These are phyloP conservation scores for Ogataea polymorpha DNA, from an alignment of 805 yeast species.

Conservation along the genomic window DNA sequence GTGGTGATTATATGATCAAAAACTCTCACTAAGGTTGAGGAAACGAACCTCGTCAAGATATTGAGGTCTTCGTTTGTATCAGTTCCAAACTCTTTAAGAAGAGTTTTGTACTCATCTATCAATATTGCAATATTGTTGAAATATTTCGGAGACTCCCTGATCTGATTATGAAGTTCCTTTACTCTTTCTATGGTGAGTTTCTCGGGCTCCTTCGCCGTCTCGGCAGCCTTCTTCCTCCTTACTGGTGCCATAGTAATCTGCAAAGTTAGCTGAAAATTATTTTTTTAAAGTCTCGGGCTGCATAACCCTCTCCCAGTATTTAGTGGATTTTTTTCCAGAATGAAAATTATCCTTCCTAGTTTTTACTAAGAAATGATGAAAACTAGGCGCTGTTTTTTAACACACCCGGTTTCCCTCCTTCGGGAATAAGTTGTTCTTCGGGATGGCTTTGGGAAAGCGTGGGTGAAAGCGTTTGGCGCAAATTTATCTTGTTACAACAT, in stretches of 20 bases:
- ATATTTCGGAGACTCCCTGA: slow-evolving; percentile 43
- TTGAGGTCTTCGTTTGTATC: slow-evolving; percentile 24
- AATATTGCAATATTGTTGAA: slow-evolving; percentile 55
- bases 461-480: slow-evolving; percentile 36
- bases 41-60: slow-evolving; percentile 35
- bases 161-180: slow-evolving; percentile 25
- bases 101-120: slow-evolving; percentile 36
- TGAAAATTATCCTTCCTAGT: slow-evolving; percentile 56
- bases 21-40: slow-evolving; percentile 41
- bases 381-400: slow-evolving; percentile 48
- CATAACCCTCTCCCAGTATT: slow-evolving; percentile 3
- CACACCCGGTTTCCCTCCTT: slow-evolving; percentile 33
- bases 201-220: background rate
- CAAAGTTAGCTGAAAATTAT: slow-evolving; percentile 3
- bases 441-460: slow-evolving; percentile 27
- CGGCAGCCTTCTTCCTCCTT: slow-evolving; percentile 1
- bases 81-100: slow-evolving; percentile 18
- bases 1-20: slow-evolving; percentile 48
- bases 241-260: slow-evolving; percentile 8
- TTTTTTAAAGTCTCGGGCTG: slow-evolving; percentile 6
- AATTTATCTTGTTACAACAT: slow-evolving; percentile 33
- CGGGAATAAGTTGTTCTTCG: slow-evolving; percentile 14
- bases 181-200: slow-evolving; percentile 24
- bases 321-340: background rate
- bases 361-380: slow-evolving; percentile 60